phyloP scores from a whole-genome alignment of 1,284 basidiomycete genomes.

The Vanrija pseudolonga region DNA sequence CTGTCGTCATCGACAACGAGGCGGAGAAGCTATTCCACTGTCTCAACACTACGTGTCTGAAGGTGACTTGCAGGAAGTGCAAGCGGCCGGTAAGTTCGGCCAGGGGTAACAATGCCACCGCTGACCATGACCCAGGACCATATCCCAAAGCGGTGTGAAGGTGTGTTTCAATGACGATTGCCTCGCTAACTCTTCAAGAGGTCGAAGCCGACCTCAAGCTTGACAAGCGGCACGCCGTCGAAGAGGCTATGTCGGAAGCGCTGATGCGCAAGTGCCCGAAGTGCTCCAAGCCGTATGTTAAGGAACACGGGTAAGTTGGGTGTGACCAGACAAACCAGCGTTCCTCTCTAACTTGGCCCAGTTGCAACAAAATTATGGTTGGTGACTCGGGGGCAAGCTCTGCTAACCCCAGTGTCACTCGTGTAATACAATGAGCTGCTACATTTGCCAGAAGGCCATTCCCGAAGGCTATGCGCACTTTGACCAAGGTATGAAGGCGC shows the following conservation, averaged over 20 bases:
- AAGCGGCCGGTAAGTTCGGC: slow-evolving; percentile 61
- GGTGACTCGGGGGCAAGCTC: slow-evolving; percentile 20
- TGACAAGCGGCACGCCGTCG: slow-evolving; percentile 68
- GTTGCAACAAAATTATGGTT: slow-evolving; percentile 64
- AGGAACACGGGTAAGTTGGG: slow-evolving; percentile 58
- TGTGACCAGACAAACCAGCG: slow-evolving; percentile 38
- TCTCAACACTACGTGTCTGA: slow-evolving; percentile 65
- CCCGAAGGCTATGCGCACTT: slow-evolving; percentile 66
- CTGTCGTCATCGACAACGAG: slow-evolving; percentile 70
- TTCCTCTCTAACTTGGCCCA: slow-evolving; percentile 2
- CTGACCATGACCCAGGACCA: slow-evolving; percentile 58
- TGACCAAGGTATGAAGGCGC: slow-evolving; percentile 45
- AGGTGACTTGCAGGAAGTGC: slow-evolving; percentile 71
- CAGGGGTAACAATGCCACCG: too few species aligned
- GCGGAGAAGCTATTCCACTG: slow-evolving; percentile 75
- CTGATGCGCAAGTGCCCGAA: slow-evolving; percentile 75
- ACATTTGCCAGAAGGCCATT: slow-evolving; percentile 68
- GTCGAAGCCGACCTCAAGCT: slow-evolving; percentile 66
- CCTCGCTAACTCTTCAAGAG: slow-evolving; percentile 48
- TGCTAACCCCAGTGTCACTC: slow-evolving; percentile 54
- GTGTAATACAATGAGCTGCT: slow-evolving; percentile 68
- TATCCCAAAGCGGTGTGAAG: slow-evolving; percentile 79
- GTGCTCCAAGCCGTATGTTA: slow-evolving; percentile 44
- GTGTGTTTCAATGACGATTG: slow-evolving; percentile 44
- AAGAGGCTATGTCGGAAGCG: slow-evolving; percentile 84